A percentile compares a stretch with the other conserved stretches of the same genome.
Evolutionary conservation across 257 asterid species (phyloP).

Genomic region (Plectranthus barbatus): DNA sequence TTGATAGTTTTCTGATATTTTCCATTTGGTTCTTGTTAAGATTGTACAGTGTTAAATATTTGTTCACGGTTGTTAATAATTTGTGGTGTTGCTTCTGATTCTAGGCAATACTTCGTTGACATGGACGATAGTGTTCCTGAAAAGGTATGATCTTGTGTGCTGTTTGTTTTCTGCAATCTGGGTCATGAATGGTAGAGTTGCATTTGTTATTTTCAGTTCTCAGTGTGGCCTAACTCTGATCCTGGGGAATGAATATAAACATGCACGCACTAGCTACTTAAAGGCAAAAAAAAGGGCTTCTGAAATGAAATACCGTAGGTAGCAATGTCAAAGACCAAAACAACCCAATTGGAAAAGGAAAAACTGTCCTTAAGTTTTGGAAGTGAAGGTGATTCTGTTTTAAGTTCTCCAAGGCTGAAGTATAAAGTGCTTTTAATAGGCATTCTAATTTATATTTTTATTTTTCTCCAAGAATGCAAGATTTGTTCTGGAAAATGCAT

Average conservation of each 20-base stretch:
- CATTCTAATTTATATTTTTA: not conserved
- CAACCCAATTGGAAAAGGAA: not conserved
- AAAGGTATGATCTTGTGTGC: slow-evolving; percentile 30
- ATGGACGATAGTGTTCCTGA: slow-evolving; percentile 50
- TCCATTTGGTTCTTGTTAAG: not conserved
- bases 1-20: not conserved
- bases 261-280: not conserved
- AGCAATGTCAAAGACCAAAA: not conserved
- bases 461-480: not conserved
- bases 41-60: not conserved
- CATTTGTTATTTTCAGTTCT: not conserved
- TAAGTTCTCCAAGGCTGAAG: slow-evolving; percentile 3
- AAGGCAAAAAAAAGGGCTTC: not conserved
- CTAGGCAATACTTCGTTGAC: slow-evolving; percentile 62
- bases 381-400: not conserved
- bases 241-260: not conserved
- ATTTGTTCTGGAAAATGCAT: no score
- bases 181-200: not conserved
- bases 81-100: slow-evolving; percentile 6
- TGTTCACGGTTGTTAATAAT: not conserved
- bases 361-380: not conserved
- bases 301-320: not conserved
- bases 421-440: not conserved
- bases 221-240: not conserved
- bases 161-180: slow-evolving; percentile 10